These are phyloP conservation scores for Phytophthora rubi DNA, from an alignment of 352 stramenopile genomes.

Conservation along the genomic window DNA sequence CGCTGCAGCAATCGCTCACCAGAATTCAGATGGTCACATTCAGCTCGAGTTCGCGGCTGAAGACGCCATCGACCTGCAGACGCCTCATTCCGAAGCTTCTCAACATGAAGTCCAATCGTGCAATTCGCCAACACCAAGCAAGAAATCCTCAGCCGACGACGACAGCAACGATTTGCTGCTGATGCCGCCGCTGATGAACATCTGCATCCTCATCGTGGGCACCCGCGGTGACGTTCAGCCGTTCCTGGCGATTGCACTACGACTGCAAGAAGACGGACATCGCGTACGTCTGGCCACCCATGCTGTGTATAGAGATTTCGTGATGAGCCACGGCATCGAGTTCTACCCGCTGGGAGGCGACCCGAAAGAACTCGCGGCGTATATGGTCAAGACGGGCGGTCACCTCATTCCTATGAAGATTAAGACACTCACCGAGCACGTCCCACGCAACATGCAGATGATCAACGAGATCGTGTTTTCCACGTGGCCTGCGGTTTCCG, in stretches of 20 bases:
- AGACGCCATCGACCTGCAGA: conserved; percentile 39
- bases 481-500: conserved; percentile 84
- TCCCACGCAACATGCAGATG: conserved; percentile 8
- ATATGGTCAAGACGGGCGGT: conserved; percentile 29
- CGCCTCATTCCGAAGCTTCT: conserved; percentile 7
- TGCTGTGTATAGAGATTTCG: conserved; percentile 76
- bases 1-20: conserved; percentile 23
- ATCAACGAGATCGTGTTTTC: conserved; percentile 4
- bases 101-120: conserved; percentile 9
- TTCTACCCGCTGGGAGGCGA: conserved; percentile 74
- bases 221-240: conserved; percentile 75
- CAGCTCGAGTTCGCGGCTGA: conserved; percentile 43
- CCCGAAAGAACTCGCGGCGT: conserved; percentile 76
- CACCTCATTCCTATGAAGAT: conserved; percentile 7
- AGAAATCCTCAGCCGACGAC: background rate
- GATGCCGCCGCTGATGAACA: conserved; percentile 45
- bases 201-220: conserved; percentile 84
- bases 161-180: conserved; percentile 21
- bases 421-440: conserved; percentile 4
- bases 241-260: conserved; percentile 71
- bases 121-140: conserved; percentile 2
- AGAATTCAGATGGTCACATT: conserved; percentile 38
- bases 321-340: conserved; percentile 67
- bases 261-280: conserved; percentile 81
- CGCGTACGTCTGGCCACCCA: conserved; percentile 92